Evolutionary conservation across 441 rosid genomes (phyloP).

Genomic region (Euphorbia neoarborescens): DNA sequence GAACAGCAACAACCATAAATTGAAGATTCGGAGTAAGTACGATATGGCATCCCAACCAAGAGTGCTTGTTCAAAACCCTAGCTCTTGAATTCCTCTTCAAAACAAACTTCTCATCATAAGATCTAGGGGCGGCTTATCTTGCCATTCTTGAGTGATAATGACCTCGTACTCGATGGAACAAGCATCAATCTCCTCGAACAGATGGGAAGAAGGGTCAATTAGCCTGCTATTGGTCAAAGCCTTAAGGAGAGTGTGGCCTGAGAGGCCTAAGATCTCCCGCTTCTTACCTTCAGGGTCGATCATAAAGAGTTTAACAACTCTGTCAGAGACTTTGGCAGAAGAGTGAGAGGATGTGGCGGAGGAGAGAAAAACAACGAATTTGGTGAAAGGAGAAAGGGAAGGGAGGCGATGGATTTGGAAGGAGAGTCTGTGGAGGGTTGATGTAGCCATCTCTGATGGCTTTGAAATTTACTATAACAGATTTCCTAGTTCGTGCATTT

Average conservation of each 20-base stretch:
- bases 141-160: slow-evolving; percentile 88
- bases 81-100: slow-evolving; percentile 68
- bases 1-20: slow-evolving; percentile 95
- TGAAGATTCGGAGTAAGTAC: slow-evolving; percentile 60
- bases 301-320: slow-evolving; percentile 74
- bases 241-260: slow-evolving; percentile 78
- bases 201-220: slow-evolving; percentile 81
- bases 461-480: too few species aligned
- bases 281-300: slow-evolving; percentile 63
- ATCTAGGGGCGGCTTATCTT: slow-evolving; percentile 68
- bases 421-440: slow-evolving; percentile 48
- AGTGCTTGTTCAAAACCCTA: slow-evolving; percentile 75
- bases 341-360: slow-evolving; percentile 31
- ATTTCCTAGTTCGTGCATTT: too few species aligned
- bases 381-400: slow-evolving; percentile 34
- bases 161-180: slow-evolving; percentile 97
- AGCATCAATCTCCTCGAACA: slow-evolving; percentile 85
- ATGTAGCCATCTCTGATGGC: slow-evolving; percentile 27
- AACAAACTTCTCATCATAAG: slow-evolving; percentile 85
- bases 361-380: slow-evolving; percentile 24
- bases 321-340: slow-evolving; percentile 63
- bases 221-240: slow-evolving; percentile 56
- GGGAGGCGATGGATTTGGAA: slow-evolving; percentile 45
- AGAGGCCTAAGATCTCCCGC: slow-evolving; percentile 58
- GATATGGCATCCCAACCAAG: slow-evolving; percentile 84